These are phyloP conservation scores for Pichia paraexigua DNA, from an alignment of 805 yeast genomes.

Conservation along the genomic window DNA sequence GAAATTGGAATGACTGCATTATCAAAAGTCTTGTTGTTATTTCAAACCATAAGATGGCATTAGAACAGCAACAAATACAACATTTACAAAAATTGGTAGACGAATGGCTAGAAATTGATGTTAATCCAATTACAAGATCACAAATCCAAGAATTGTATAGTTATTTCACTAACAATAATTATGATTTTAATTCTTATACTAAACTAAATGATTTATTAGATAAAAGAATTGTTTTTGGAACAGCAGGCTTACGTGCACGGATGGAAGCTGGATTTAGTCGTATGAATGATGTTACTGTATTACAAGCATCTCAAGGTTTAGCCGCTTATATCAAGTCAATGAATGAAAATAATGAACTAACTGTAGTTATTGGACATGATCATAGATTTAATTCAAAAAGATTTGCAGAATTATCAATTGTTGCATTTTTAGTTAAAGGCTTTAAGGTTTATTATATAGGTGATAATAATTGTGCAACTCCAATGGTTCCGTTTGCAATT, in stretches of 20 bases:
- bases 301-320: constrained; percentile 86
- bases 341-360: constrained; percentile 21
- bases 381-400: constrained; percentile 75
- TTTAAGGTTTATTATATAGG: constrained; percentile 62
- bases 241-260: constrained; percentile 81
- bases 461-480: constrained; percentile 51
- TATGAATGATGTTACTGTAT: constrained; percentile 81
- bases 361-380: constrained; percentile 82
- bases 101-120: constrained; percentile 35
- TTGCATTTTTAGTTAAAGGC: constrained; percentile 62
- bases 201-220: constrained; percentile 46
- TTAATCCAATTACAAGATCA: constrained; percentile 35
- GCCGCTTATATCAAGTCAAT: constrained; percentile 39
- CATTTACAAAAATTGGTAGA: constrained; percentile 20
- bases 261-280: constrained; percentile 90
- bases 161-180: constrained; percentile 22
- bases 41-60: neutral
- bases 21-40: no score
- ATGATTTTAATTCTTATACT: constrained; percentile 4
- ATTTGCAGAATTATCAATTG: constrained; percentile 74
- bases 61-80: neutral
- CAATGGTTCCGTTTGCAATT: constrained; percentile 84
- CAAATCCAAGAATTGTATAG: constrained; percentile 45
- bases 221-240: constrained; percentile 73
- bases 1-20: no score